Evolutionary conservation across 2,329 filamentous ascomycete species (phyloP), one percentile per base, ranked within the genome.

Genomic region (Hymenoscyphus infarciens): DNA sequence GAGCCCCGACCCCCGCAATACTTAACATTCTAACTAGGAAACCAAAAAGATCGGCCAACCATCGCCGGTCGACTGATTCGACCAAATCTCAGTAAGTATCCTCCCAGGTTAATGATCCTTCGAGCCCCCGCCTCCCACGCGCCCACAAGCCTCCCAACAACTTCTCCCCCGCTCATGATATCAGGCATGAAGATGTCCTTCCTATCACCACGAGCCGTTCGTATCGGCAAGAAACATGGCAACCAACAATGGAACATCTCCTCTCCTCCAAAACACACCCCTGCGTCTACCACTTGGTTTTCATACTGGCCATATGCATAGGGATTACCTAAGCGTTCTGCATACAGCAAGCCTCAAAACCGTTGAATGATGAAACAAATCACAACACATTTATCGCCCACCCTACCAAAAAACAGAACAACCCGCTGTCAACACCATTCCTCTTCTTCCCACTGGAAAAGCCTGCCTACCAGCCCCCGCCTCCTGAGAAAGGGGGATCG

Each of bases 91-190:
- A 49, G 19, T 22, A 15, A 22, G 10, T 22, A 15, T 7, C n/a
- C 42, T 49, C n/a, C 42, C 19, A 49, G 42, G 42, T 49, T 49
- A 49, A 49, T 49, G 19, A 49, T 49, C 42, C 42, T 49, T 10
- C 42, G 3, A 49, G 13, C 5, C 19, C 42, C 42, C 19, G 19
- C 10, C n/a, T 22, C 42, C 42, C 19, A 49, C 42, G 7, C n/a
- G 42, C 8, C 19, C 42, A 22, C 10, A 22, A 42, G 42, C 19
- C 42, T 49, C 16, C n/a, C 42, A 49, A 11, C 42, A 49, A 11
- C n/a, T 3, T 49, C 42, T 49, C 42, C 42, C n/a, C 42, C 10
- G 16, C n/a, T 19, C 39, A 22, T 25, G 19, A 49, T 10, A 10
- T 1, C 42, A 11, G 6, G 11, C 19, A 22, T 49, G 1, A 22